Base-by-base conservation (phyloP, 208 protist genomes). In the Leishmania arabica region DNA sequence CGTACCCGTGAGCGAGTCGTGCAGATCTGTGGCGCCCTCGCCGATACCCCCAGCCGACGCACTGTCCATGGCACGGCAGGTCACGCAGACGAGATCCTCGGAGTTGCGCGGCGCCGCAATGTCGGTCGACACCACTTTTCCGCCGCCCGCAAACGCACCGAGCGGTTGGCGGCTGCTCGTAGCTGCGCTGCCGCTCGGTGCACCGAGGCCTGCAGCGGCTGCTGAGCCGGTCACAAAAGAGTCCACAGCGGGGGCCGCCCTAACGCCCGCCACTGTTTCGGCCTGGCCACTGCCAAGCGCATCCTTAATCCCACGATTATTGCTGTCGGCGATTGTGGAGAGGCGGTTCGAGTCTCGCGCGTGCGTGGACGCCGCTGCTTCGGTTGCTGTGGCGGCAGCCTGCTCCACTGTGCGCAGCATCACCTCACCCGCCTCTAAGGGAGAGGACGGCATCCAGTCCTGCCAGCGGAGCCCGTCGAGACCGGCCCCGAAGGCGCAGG, bases 401-500 rank as follows among this genome's bases (percentile, higher is more conserved):
- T 54, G 17, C 53, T 64, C 53, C 1, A 73, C 2, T 3, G 47
- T 27, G 21, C 76, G 81, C 77, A 82, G 40, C 6, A 79, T 51
- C 17, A 62, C 78, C 49, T 85, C 82, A 4, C 78, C 72, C 1
- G 77, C 66, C 31, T 78, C 74, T 15, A 80, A 37, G 0, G 83
- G 74, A 2, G 78, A 79, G 1, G 78, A 75, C 7, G 83, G 78
- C 72, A 86, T 83, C 86, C 86, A 89, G 49, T 77, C 65, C 3
- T 51, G 54, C 84, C 79, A 89, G 17, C 62, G 37, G 2, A 93
- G 76, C 1, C 88, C 83, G 6, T 87, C 84, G 58, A 94, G 65
- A 0, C 90, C 90, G 1, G 84, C 80, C 1, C 86, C 88, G 65
- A 87, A 92, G 54, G 82, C 88, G 78, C 90, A 94, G 9, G 88